These are phyloP conservation scores for Hypoxylon lenormandii DNA, from an alignment of 495 filamentous ascomycete species.

Conservation along the genomic window DNA sequence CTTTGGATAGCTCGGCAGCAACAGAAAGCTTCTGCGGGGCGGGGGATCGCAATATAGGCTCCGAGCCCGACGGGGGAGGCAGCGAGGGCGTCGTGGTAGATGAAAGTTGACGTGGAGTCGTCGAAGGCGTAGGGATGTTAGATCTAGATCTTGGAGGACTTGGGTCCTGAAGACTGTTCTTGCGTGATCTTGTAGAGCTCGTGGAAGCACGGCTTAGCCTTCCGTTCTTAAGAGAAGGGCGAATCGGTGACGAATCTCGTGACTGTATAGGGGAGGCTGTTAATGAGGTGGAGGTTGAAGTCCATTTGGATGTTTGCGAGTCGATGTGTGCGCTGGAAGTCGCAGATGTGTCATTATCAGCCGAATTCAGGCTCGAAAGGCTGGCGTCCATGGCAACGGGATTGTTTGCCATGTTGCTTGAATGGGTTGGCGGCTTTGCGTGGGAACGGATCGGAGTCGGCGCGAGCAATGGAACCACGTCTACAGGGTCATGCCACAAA, in stretches of 20 bases:
- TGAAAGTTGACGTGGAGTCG: slow-evolving; percentile 71
- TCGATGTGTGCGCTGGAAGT: slow-evolving; percentile 49
- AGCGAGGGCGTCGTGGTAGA: slow-evolving; percentile 71
- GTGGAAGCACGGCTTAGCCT: slow-evolving; percentile 41
- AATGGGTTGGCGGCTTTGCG: slow-evolving; percentile 28
- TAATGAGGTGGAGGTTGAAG: slow-evolving; percentile 62
- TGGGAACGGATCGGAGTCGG: slow-evolving; percentile 27
- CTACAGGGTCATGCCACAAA: slow-evolving; percentile 48
- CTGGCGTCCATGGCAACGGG: slow-evolving; percentile 49
- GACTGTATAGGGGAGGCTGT: slow-evolving; percentile 62
- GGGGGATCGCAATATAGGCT: slow-evolving; percentile 69
- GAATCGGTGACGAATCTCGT: slow-evolving; percentile 64
- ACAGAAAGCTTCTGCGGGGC: slow-evolving; percentile 69
- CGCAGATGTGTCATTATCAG: slow-evolving; percentile 48
- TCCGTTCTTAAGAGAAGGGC: slow-evolving; percentile 50
- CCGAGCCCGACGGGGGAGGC: slow-evolving; percentile 64
- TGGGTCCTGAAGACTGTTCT: slow-evolving; percentile 73
- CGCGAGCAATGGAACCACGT: slow-evolving; percentile 51
- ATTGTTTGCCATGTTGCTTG: slow-evolving; percentile 45
- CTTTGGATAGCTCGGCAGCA: slow-evolving; percentile 66
- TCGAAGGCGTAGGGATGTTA: slow-evolving; percentile 67
- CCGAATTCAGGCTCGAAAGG: slow-evolving; percentile 47
- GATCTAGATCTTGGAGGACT: slow-evolving; percentile 72
- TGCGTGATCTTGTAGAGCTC: slow-evolving; percentile 67
- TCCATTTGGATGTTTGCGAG: slow-evolving; percentile 54